These are phyloP conservation scores for Tylopilus felleus DNA, from an alignment of 768 basidiomycete genomes.

Conservation along the genomic window DNA sequence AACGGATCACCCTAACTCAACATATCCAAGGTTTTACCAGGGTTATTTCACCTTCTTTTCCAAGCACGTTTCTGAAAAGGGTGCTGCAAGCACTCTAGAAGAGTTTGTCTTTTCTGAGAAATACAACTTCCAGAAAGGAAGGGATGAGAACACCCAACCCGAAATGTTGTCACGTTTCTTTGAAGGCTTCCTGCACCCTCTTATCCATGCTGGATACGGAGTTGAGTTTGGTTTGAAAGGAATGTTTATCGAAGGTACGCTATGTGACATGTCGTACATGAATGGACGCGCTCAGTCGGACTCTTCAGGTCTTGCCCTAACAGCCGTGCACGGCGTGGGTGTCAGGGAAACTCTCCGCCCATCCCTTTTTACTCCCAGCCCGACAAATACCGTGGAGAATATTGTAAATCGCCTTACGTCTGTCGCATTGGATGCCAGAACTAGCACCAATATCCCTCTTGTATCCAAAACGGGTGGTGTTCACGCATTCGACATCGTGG, in stretches of 20 bases:
- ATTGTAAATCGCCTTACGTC: constrained; percentile 6
- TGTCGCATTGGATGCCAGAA: constrained; percentile 2
- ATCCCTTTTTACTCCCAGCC: constrained; percentile 7
- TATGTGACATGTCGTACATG: too few species aligned
- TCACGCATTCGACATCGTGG: constrained; percentile 48
- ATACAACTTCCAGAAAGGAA: constrained; percentile 22
- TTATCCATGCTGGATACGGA: constrained; percentile 63
- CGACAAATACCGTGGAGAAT: neutral
- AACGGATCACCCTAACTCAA: neutral
- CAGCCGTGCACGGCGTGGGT: constrained; percentile 31
- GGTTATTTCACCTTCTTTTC: constrained; percentile 29
- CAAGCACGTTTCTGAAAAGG: constrained; percentile 14
- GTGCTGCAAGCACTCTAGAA: constrained; percentile 18
- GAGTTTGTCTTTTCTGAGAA: constrained; percentile 31
- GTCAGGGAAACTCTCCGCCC: constrained; percentile 32
- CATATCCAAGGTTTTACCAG: constrained; percentile 22
- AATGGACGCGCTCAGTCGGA: neutral
- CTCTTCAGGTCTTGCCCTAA: constrained; percentile 23
- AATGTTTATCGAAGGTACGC: constrained; percentile 56
- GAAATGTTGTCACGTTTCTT: constrained; percentile 52
- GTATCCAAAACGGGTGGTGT: constrained; percentile 5
- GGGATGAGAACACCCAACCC: constrained; percentile 31
- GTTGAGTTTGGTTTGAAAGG: constrained; percentile 62
- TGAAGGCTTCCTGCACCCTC: constrained; percentile 52
- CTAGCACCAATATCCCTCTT: neutral